Percentiles rank a stretch among this genome's conserved stretches.
These are phyloP conservation scores for Quercus engelmannii DNA, from an alignment of 306 rosid species.

Conservation along the genomic window DNA sequence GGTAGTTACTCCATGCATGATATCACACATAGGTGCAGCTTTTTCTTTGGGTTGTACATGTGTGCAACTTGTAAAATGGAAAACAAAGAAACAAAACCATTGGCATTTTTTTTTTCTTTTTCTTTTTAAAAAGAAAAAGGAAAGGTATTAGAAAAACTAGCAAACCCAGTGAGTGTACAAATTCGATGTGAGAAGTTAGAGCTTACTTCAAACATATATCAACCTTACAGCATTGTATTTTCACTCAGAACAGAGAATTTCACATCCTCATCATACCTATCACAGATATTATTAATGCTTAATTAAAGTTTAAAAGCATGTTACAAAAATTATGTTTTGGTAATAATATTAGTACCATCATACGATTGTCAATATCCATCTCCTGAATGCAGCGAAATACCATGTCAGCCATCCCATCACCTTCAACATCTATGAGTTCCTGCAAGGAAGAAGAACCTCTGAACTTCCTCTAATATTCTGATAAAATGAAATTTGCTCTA, in stretches of 20 bases:
- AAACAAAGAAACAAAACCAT: neutral
- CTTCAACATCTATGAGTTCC: constrained; percentile 99
- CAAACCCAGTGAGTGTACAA: neutral
- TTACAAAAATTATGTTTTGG: constrained; percentile 11
- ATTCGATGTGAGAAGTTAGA: neutral
- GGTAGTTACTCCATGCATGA: neutral
- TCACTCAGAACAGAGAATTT: neutral
- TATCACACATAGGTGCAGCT: neutral
- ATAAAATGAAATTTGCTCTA: neutral
- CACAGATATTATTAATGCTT: neutral
- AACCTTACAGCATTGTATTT: neutral
- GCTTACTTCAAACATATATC: neutral
- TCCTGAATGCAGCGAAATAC: constrained; percentile 98
- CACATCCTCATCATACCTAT: constrained; percentile 16
- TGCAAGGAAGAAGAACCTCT: constrained; percentile 25
- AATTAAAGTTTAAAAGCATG: neutral
- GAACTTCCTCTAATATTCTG: constrained; percentile 9
- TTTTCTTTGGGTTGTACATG: neutral
- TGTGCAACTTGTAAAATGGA: neutral
- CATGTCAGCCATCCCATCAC: constrained; percentile 99
- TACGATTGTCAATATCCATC: constrained; percentile 98
- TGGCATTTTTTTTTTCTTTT: no score
- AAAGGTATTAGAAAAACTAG: neutral
- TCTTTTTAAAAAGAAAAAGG: neutral
- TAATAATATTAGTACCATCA: constrained; percentile 63